Evolutionary conservation across 1,284 basidiomycete species (phyloP), one percentile per base, ranked within the genome.

Genomic region (Ganoderma boninense): DNA sequence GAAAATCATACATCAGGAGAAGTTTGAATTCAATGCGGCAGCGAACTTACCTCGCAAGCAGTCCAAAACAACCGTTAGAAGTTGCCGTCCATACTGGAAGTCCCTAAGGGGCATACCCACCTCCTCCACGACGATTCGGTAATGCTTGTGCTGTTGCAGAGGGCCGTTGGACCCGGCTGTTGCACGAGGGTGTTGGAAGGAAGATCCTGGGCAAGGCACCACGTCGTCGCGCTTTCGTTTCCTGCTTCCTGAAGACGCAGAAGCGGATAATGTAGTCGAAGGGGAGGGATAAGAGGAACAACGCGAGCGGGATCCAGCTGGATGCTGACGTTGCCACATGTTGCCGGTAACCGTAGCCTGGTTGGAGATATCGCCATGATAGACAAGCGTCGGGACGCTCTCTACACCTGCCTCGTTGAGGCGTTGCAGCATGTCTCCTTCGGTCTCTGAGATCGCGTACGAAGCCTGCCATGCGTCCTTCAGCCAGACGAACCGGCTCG

Each of bases 51-150:
- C 71, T 2, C 13, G 32, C 2, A 69, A 3, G 40, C 63, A 52
- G 13, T 67, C 66, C 13, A 52, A 26, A 2, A 67, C 40, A 8
- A 42, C 20, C 42, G 14, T 7, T 6, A 64, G 52, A 4, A 70
- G 60, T 11, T 63, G 64, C 1, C 18, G 16, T 20, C 57, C 54
- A 13, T 16, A 18, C 2, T 20, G 56, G 59, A 73, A 66, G 4
- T 26, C 18, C 5, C 44, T 3, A 2, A 70, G 26, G 2, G 67
- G 62, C 10, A 65, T 26, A 20, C 66, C 62, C 2, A 73, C 65
- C 60, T 73, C 71, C 7, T 54, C 10, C 2, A 69, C 62, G 14
- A 68, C 65, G 16, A 69, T 23, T 18, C 71, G 69, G 40, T 73
- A 69, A 49, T 73, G 71, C 10, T 32, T 16, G 40, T 67, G 66